Base-by-base conservation (phyloP, 2,329 filamentous ascomycete genomes). In the Neonectria sp. region DNA sequence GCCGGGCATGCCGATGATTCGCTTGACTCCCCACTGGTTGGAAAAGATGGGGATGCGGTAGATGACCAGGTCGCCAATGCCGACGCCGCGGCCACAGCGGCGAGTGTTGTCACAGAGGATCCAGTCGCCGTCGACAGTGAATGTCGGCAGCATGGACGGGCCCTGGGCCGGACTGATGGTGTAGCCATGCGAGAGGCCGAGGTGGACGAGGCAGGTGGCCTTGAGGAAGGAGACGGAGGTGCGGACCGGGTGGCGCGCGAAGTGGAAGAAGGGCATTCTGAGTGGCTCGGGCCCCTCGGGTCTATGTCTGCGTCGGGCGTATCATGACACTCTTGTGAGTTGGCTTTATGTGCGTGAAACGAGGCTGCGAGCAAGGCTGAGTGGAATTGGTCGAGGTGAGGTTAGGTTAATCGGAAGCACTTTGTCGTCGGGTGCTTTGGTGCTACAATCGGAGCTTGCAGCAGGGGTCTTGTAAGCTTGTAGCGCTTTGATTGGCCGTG, bases 121-220 rank as follows among this genome's bases (percentile, higher is more conserved):
- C 79, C 85, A 90, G 76, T 95, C 92, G 63, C 91, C 91, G 9
- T 85, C 80, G 2, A 90, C 85, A 27, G 86, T 85, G 68, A 98
- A 90, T 0, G 94, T 97, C 8, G 95, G 95, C 57, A 96, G 88
- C 96, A 98, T 98, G 21, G 93, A 95, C 4, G 94, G 90, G 2
- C 95, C 95, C 29, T 85, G 84, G 17, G 90, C 90, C 4, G 84
- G 80, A 24, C 87, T 86, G 71, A 91, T 75, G 69, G 85, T 85
- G 81, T 90, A 89, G 74, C 89, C 83, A 81, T 96, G 91, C 49
- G 89, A 86, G 68, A 85, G 71, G 21, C 84, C 82, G 67, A 83
- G 80, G 68, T 86, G 74, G 52, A 82, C 70, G 60, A 87, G 75
- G 71, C 84, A 84, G 59, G 85, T 72, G 11, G 75, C 70, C 64